These are phyloP conservation scores for Aspergillus amoenus DNA, from an alignment of 2,329 filamentous ascomycete genomes.

Conservation along the genomic window DNA sequence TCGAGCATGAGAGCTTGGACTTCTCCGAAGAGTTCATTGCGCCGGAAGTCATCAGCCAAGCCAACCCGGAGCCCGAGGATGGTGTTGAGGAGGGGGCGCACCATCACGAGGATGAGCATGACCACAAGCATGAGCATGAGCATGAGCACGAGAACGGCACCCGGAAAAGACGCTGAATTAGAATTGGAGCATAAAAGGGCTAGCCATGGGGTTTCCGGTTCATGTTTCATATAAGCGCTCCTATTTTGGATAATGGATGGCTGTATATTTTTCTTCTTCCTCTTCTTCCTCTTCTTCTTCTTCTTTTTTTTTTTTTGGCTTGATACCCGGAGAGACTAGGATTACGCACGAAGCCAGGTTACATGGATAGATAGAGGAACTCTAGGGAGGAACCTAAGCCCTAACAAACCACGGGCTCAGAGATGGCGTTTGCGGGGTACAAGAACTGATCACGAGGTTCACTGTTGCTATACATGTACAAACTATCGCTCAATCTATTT, in stretches of 20 bases:
- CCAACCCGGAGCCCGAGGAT: slow-evolving; percentile 62
- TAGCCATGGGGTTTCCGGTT: background rate
- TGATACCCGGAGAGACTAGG: slow-evolving; percentile 1
- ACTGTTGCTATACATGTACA: slow-evolving; percentile 2
- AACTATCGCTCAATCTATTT: background rate
- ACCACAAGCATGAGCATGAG: background rate
- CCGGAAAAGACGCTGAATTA: slow-evolving; percentile 9
- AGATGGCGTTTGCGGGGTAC: background rate
- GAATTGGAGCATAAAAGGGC: background rate
- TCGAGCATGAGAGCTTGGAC: slow-evolving; percentile 56
- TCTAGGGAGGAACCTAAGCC: too few relatives aligned
- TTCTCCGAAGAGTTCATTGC: slow-evolving; percentile 79
- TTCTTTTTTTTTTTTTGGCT: background rate
- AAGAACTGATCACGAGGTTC: background rate
- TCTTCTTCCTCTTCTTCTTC: background rate
- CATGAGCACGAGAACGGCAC: slow-evolving; percentile 28
- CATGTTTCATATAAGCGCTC: background rate
- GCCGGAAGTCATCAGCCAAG: slow-evolving; percentile 58
- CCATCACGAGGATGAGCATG: slow-evolving; percentile 37
- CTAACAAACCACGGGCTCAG: background rate
- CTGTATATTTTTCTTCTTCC: background rate
- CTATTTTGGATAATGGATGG: background rate
- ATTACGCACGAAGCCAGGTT: background rate
- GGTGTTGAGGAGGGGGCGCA: slow-evolving; percentile 35
- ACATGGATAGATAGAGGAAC: background rate